These are phyloP conservation scores for Cutaneotrichosporon curvatum DNA, from an alignment of 1,284 basidiomycete genomes.

Conservation along the genomic window DNA sequence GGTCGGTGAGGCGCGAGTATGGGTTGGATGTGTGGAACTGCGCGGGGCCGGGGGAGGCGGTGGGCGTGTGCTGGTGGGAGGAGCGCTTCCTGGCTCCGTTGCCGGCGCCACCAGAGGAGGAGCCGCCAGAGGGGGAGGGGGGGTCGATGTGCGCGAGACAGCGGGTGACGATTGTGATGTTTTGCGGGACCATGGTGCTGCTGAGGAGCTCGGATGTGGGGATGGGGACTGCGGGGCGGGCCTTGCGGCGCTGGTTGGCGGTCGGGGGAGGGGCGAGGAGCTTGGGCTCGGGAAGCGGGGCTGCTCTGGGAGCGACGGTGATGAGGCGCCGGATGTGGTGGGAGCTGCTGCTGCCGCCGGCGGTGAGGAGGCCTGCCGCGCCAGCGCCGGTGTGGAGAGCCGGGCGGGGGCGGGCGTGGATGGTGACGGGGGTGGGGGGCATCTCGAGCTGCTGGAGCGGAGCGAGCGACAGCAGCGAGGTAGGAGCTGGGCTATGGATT, in stretches of 20 bases:
- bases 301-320: no score
- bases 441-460: no score
- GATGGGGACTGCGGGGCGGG: constrained; percentile 1
- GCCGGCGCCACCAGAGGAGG: not conserved
- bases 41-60: constrained; percentile 10
- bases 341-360: not conserved
- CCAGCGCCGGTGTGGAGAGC: no score
- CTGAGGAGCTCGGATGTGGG: constrained; percentile 9
- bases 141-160: constrained; percentile 21
- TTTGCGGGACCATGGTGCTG: constrained; percentile 22
- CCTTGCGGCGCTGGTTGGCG: constrained; percentile 14
- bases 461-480: no score
- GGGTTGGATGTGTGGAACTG: constrained; percentile 18
- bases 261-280: not conserved
- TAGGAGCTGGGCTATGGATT: no score
- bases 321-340: constrained; percentile 24
- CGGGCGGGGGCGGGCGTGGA: no score
- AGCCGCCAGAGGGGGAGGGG: constrained; percentile 4
- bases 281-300: not conserved
- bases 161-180: constrained; percentile 27
- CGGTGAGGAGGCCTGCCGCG: not conserved
- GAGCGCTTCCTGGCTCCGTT: constrained; percentile 10
- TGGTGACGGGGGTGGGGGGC: no score
- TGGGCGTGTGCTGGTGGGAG: constrained; percentile 12
- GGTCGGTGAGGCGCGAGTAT: constrained; percentile 28